Evolutionary conservation across 257 asterid genomes (phyloP).

Genomic region (Cordia subcordata): DNA sequence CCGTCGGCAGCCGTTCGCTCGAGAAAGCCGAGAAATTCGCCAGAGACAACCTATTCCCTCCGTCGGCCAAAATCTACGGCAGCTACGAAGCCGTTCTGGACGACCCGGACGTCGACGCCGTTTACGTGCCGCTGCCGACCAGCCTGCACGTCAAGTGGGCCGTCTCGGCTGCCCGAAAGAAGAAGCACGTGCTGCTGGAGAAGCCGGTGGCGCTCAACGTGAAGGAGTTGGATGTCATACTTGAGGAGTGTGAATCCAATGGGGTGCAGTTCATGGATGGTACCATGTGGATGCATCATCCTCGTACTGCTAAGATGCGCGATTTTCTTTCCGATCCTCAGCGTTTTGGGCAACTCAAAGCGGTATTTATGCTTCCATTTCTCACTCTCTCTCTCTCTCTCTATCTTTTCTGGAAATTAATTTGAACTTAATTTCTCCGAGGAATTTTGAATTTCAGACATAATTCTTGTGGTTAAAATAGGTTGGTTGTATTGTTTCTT

Average conservation of each 20-base stretch:
- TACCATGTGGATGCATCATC: slow-evolving; percentile 50
- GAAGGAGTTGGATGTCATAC: slow-evolving; percentile 32
- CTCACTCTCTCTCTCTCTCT: not conserved
- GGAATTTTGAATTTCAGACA: too few relatives aligned
- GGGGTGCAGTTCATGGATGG: slow-evolving; percentile 47
- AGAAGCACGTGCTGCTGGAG: slow-evolving; percentile 36
- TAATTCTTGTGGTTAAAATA: too few relatives aligned
- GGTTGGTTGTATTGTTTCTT: too few relatives aligned
- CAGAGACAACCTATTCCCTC: slow-evolving; percentile 44
- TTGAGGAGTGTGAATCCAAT: slow-evolving; percentile 36
- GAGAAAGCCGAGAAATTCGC: slow-evolving; percentile 59
- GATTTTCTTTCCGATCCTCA: slow-evolving; percentile 26
- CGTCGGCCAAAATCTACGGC: slow-evolving; percentile 37
- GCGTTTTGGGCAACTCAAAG: slow-evolving; percentile 33
- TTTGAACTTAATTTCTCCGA: too few relatives aligned
- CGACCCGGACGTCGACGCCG: slow-evolving; percentile 39
- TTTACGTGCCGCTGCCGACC: slow-evolving; percentile 42
- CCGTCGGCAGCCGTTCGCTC: slow-evolving; percentile 58
- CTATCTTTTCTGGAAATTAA: too few relatives aligned
- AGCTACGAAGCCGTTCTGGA: slow-evolving; percentile 43
- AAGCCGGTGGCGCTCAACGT: slow-evolving; percentile 42
- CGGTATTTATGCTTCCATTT: slow-evolving; percentile 10
- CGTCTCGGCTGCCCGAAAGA: slow-evolving; percentile 33
- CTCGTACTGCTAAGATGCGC: slow-evolving; percentile 25
- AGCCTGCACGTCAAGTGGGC: slow-evolving; percentile 43